phyloP scores from a whole-genome alignment of 2,329 filamentous ascomycete species.

The Neopestalotiopsis sp. region DNA sequence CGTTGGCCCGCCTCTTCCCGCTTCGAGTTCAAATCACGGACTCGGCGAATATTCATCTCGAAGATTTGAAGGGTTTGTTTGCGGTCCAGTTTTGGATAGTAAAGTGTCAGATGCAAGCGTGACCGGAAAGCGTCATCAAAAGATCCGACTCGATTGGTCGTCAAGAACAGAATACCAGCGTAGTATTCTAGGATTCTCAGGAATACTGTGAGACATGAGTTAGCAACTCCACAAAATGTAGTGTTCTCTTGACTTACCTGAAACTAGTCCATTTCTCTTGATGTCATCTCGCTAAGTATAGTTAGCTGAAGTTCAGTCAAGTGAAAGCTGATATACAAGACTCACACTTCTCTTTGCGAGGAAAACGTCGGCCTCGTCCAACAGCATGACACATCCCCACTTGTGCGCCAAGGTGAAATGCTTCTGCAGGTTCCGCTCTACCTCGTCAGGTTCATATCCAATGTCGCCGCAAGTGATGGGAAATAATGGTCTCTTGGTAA shows the following conservation, averaged over 20 bases:
- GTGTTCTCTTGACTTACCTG: not conserved
- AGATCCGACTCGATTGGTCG: conserved; percentile 29
- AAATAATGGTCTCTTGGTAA: conserved; percentile 18
- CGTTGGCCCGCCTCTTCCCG: not conserved
- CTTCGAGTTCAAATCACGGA: not conserved
- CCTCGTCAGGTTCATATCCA: conserved; percentile 13
- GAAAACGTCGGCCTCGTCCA: conserved; percentile 39
- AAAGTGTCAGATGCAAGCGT: conserved; percentile 28
- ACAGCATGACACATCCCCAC: conserved; percentile 37
- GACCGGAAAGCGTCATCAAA: conserved; percentile 33
- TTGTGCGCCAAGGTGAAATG: conserved; percentile 1
- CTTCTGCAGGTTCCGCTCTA: not conserved
- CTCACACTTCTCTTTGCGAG: conserved; percentile 33
- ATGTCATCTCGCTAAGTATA: conserved; percentile 36
- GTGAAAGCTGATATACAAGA: not conserved
- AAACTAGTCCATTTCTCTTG: conserved; percentile 22
- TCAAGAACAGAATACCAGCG: conserved; percentile 29
- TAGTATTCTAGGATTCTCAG: conserved; percentile 41
- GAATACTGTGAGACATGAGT: conserved; percentile 33
- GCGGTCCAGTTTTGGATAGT: conserved; percentile 24
- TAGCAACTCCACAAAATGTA: too few relatives aligned
- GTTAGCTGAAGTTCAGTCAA: not conserved
- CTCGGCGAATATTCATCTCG: conserved; percentile 39
- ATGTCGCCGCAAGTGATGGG: conserved; percentile 20
- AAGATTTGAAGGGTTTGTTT: conserved; percentile 25